These are phyloP conservation scores for Eragrostis tef DNA, from an alignment of 202 grass and related monocot genomes.

Conservation along the genomic window DNA sequence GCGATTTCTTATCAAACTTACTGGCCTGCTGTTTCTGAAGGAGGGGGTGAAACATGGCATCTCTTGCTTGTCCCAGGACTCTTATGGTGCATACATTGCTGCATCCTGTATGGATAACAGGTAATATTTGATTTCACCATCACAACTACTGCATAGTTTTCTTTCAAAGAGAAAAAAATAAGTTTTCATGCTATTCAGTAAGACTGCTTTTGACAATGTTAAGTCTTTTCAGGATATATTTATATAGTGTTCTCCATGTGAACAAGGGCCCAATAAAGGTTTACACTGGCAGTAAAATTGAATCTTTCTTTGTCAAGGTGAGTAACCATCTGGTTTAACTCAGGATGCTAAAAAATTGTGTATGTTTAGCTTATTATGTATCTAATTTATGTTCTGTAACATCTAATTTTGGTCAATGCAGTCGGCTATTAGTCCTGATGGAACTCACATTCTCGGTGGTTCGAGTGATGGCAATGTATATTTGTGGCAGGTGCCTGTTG, in stretches of 20 bases:
- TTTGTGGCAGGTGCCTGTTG: constrained; percentile 79
- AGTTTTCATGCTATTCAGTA: background rate
- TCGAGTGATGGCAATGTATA: constrained; percentile 85
- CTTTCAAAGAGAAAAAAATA: too few relatives aligned
- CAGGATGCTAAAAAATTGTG: too few relatives aligned
- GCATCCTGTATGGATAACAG: constrained; percentile 95
- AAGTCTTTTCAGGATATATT: constrained; percentile 73
- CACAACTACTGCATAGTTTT: background rate
- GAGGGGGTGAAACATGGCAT: constrained; percentile 85
- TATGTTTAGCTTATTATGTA: too few relatives aligned
- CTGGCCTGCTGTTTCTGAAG: constrained; percentile 54
- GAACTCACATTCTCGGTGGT: constrained; percentile 84
- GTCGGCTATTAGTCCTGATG: constrained; percentile 90
- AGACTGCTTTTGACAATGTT: constrained; percentile 34
- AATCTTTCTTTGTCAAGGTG: constrained; percentile 95
- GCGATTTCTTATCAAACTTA: background rate
- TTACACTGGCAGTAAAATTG: constrained; percentile 85
- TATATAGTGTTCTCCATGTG: constrained; percentile 82
- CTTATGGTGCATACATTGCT: constrained; percentile 66
- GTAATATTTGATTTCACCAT: constrained; percentile 41
- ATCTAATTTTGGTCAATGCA: constrained; percentile 39
- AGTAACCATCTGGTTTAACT: background rate
- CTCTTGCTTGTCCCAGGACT: constrained; percentile 89
- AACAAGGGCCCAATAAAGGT: constrained; percentile 77
- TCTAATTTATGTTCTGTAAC: constrained; percentile 37